Evolutionary conservation across 2,329 filamentous ascomycete species (phyloP).

Genomic region (Sphaerulina musiva): DNA sequence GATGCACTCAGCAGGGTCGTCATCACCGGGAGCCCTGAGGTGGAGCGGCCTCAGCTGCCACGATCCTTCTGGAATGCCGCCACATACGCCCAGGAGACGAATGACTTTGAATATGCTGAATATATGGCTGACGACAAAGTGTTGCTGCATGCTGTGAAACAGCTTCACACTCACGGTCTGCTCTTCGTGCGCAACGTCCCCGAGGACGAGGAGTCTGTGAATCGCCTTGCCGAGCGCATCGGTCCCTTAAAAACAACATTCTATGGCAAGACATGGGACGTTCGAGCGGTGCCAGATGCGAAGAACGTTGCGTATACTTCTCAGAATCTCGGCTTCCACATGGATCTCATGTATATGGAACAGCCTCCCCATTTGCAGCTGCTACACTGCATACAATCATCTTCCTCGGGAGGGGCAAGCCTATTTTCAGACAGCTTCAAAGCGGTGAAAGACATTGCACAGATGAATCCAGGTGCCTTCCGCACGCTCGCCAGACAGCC

Average conservation of each 20-base stretch:
- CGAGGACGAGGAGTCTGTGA: slow-evolving; percentile 47
- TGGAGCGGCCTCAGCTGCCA: background rate
- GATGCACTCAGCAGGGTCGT: slow-evolving; percentile 1
- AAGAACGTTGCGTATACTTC: slow-evolving; percentile 89
- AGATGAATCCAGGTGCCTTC: slow-evolving; percentile 12
- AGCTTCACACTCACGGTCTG: slow-evolving; percentile 62
- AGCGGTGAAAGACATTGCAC: slow-evolving; percentile 44
- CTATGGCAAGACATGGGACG: slow-evolving; percentile 87
- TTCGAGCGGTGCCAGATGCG: slow-evolving; percentile 70
- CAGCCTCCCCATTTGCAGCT: slow-evolving; percentile 77
- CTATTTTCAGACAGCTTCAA: slow-evolving; percentile 73
- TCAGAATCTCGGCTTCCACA: slow-evolving; percentile 76
- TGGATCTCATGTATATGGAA: slow-evolving; percentile 83
- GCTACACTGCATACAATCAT: slow-evolving; percentile 81
- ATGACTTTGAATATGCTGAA: slow-evolving; percentile 60
- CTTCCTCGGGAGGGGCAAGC: slow-evolving; percentile 71
- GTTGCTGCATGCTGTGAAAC: slow-evolving; percentile 56
- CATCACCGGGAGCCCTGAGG: background rate
- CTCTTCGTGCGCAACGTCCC: slow-evolving; percentile 73
- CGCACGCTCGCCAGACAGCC: slow-evolving; percentile 1
- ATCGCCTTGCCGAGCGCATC: slow-evolving; percentile 62
- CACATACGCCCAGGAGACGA: slow-evolving; percentile 44
- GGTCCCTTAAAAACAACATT: slow-evolving; percentile 79
- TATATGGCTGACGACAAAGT: slow-evolving; percentile 58
- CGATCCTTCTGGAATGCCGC: slow-evolving; percentile 39